Base-by-base conservation (phyloP, 768 basidiomycete species). In the Hygrocybe punicea region DNA sequence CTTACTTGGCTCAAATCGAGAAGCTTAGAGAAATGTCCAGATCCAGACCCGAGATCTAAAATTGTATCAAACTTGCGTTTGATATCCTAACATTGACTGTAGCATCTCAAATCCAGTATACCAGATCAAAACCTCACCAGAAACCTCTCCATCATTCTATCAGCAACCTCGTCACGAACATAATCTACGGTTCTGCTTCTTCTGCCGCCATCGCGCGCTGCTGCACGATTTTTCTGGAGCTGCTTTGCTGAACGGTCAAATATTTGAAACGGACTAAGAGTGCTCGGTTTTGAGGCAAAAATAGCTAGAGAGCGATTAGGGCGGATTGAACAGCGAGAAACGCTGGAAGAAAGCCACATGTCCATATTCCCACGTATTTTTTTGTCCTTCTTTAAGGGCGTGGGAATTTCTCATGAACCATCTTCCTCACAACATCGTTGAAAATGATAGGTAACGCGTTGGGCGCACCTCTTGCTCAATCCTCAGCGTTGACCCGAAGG, bases 21-120 rank as follows among this genome's bases (percentile, higher is more conserved):
- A 33, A 96, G 76, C 67, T 88, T 92, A 6, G 93, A 83, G 63
- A 99, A 87, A 73, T 95, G 94, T 1, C 97, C 97, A 2, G 97
- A 79, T 10, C 96, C 94, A 25, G 93, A 85, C 1, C 93, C 92
- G 24, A 98, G 74, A 73, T 99, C 97, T 16, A 98, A 73, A 19
- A 99, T 77, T 2, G 84, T 78, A 48, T 78, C 74, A 65, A 95
- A 97, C 34, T 83, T 86, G 44, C 87, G 82, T 72, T 91, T 94
- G 62, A 99, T 89, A 69, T 99, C 96, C 96, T 98, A 47, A 62
- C 42, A 42, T n/a, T 40, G 49, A 23, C 51, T 47, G 46, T 39
- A 39, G 21, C 37, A 59, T 53, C 44, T 57, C 29, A 55, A 49
- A 51, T 19, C 14, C 21, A 29, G 44, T 40, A 51, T 33, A 36